Evolutionary conservation across 768 basidiomycete species (phyloP).

Genomic region (Rhizopogon salebrosus): DNA sequence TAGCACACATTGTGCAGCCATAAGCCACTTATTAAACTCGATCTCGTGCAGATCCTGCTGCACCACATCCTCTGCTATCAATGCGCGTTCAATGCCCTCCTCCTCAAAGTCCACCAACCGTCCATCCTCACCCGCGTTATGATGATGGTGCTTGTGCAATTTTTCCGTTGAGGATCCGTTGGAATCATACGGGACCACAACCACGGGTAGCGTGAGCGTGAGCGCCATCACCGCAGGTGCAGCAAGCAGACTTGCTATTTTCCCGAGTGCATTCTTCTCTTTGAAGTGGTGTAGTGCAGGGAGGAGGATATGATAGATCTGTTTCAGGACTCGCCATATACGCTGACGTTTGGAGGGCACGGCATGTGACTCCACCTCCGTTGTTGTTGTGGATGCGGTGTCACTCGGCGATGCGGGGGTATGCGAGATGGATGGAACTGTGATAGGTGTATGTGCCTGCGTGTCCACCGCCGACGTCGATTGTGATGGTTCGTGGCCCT

Average conservation of each 20-base stretch:
- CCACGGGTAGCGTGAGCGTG: constrained; percentile 89
- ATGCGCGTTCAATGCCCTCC: constrained; percentile 61
- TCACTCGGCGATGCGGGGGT: constrained; percentile 45
- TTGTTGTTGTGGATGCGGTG: constrained; percentile 31
- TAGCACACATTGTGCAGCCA: constrained; percentile 74
- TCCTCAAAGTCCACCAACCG: constrained; percentile 69
- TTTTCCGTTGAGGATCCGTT: constrained; percentile 19
- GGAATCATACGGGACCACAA: constrained; percentile 52
- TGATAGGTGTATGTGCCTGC: constrained; percentile 10
- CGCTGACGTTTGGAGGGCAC: constrained; percentile 38
- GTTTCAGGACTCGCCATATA: constrained; percentile 28
- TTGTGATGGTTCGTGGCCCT: constrained; percentile 1
- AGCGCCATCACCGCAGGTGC: constrained; percentile 82
- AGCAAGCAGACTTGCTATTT: constrained; percentile 73
- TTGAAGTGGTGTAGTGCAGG: constrained; percentile 77
- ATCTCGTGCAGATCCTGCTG: constrained; percentile 65
- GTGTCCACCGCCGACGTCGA: neutral
- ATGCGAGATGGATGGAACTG: constrained; percentile 49
- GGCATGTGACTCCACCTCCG: constrained; percentile 39
- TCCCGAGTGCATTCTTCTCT: constrained; percentile 64
- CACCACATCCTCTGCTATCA: constrained; percentile 72
- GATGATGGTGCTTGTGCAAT: constrained; percentile 10
- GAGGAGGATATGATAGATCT: constrained; percentile 64
- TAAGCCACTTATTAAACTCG: constrained; percentile 76
- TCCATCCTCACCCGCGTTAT: constrained; percentile 30